Evolutionary conservation across 495 filamentous ascomycete genomes (phyloP).

Genomic region (Cercophora samala): DNA sequence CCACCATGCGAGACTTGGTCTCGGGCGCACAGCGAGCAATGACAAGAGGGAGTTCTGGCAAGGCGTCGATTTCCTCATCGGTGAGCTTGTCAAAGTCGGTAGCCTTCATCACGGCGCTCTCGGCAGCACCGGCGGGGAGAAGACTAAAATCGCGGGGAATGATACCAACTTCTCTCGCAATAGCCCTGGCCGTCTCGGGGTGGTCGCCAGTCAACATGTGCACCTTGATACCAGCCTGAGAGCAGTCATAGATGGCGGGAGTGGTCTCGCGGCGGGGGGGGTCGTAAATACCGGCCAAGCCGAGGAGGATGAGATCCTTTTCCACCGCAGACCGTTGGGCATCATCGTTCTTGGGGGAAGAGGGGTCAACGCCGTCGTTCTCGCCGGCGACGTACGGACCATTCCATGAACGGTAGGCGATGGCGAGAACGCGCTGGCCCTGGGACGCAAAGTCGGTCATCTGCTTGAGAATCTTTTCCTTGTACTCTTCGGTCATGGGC

Average conservation of each 20-base stretch:
- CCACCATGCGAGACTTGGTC: constrained; percentile 67
- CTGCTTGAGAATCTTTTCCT: constrained; percentile 52
- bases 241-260: constrained; percentile 61
- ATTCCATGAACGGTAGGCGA: constrained; percentile 53
- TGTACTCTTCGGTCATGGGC: constrained; percentile 3
- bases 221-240: constrained; percentile 67
- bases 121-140: constrained; percentile 51
- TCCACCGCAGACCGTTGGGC: constrained; percentile 50
- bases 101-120: constrained; percentile 59
- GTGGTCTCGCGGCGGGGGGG: constrained; percentile 68
- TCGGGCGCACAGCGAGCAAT: constrained; percentile 64
- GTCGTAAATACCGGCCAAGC: constrained; percentile 73
- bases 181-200: constrained; percentile 68
- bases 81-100: constrained; percentile 60
- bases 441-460: constrained; percentile 67
- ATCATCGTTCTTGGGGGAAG: constrained; percentile 25
- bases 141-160: constrained; percentile 56
- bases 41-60: constrained; percentile 60
- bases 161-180: constrained; percentile 74
- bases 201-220: constrained; percentile 84
- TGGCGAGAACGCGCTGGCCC: constrained; percentile 77
- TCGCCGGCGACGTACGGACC: constrained; percentile 21
- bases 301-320: constrained; percentile 56
- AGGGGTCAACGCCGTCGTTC: not conserved
- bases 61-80: constrained; percentile 56